Conservation (phyloP, 2,329 filamentous ascomycete species). For the Berkeleyomyces basicola region DNA sequence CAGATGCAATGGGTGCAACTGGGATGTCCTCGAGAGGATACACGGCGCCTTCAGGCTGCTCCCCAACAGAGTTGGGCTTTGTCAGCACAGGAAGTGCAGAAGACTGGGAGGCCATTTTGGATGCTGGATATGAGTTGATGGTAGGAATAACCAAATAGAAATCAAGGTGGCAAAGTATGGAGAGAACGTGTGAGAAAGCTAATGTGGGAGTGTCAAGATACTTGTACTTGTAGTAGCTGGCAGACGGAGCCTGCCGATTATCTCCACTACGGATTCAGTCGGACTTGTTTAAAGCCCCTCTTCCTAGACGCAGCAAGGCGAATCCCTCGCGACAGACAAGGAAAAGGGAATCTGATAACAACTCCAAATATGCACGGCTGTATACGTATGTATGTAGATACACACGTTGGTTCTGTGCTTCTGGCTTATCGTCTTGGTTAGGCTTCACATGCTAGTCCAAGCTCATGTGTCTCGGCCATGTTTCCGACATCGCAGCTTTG, state of each 20-base stretch:
- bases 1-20: constrained; percentile 31
- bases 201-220: neutral
- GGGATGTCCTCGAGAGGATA: constrained; percentile 41
- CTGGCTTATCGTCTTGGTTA: too few species aligned
- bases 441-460: too few species aligned
- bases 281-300: neutral
- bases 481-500: too few species aligned
- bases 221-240: neutral
- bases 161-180: neutral
- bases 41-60: constrained; percentile 19
- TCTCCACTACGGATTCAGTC: constrained; percentile 1
- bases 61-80: constrained; percentile 10
- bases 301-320: neutral
- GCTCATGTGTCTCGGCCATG: too few species aligned
- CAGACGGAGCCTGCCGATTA: neutral
- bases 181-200: neutral
- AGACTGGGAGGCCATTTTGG: neutral
- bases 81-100: neutral
- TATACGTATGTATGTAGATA: too few species aligned
- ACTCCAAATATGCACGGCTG: neutral
- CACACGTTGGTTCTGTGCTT: too few species aligned
- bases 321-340: neutral
- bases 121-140: neutral
- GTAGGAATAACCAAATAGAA: neutral
- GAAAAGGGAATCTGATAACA: neutral